These are phyloP conservation scores for Prototheca cutis DNA, from an alignment of 163 green algal genomes.

Conservation along the genomic window DNA sequence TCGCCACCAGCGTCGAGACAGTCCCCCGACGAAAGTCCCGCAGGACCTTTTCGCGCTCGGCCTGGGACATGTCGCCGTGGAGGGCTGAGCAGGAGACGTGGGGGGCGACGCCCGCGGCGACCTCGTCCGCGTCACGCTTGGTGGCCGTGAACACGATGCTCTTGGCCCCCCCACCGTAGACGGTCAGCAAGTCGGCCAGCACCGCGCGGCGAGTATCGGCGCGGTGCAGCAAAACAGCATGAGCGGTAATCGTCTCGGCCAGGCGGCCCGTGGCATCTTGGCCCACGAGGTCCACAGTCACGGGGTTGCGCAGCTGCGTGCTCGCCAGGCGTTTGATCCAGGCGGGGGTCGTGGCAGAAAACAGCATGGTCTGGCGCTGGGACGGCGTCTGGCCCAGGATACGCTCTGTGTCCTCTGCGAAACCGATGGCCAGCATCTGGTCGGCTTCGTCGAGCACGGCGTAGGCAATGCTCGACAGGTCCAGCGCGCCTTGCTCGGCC, in stretches of 20 bases:
- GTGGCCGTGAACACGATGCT: constrained; percentile 95
- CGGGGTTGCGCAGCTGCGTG: constrained; percentile 70
- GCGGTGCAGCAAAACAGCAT: constrained; percentile 26
- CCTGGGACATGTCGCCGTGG: constrained; percentile 94
- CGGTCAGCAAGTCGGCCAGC: constrained; percentile 79
- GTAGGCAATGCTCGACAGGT: constrained; percentile 61
- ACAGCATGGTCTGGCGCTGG: constrained; percentile 90
- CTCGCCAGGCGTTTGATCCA: constrained; percentile 70
- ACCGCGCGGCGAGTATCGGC: constrained; percentile 40
- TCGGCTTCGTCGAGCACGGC: constrained; percentile 96
- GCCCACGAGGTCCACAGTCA: constrained; percentile 83
- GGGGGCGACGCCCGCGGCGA: constrained; percentile 55
- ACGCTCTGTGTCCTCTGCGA: constrained; percentile 95
- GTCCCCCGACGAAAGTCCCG: constrained; percentile 56
- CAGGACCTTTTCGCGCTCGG: constrained; percentile 63
- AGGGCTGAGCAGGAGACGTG: constrained; percentile 66
- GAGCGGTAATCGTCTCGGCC: constrained; percentile 66
- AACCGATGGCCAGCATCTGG: constrained; percentile 96
- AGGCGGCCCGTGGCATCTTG: constrained; percentile 75
- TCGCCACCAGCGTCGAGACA: constrained; percentile 80
- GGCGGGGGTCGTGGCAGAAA: constrained; percentile 87
- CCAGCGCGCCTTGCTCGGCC: constrained; percentile 66
- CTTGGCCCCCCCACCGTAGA: constrained; percentile 73
- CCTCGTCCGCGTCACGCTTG: constrained; percentile 87
- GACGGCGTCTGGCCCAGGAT: constrained; percentile 68